These are phyloP conservation scores for Diutina sp. DNA, from an alignment of 1,139 yeast genomes.

Conservation along the genomic window DNA sequence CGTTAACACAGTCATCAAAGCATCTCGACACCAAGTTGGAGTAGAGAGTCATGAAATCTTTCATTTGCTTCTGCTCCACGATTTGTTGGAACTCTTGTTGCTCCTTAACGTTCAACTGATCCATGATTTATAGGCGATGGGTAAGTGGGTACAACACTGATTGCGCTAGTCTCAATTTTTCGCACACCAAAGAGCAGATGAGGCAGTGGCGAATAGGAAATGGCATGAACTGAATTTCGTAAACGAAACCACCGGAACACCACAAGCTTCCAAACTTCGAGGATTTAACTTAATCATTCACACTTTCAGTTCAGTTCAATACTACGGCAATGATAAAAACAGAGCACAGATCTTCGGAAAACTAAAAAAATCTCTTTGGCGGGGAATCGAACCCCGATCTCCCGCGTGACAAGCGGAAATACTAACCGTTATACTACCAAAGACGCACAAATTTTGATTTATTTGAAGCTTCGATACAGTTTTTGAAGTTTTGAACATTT, in stretches of 20 bases:
- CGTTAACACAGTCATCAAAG: constrained; percentile 94
- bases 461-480: no score
- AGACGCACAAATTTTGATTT: background rate
- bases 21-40: constrained; percentile 93
- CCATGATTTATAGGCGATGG: constrained; percentile 28
- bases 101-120: constrained; percentile 78
- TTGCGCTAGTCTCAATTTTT: background rate
- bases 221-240: background rate
- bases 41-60: constrained; percentile 94
- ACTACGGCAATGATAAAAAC: no score
- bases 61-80: constrained; percentile 97
- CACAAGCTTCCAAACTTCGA: no score
- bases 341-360: background rate
- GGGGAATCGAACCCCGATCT: background rate
- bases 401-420: background rate
- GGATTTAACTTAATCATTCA: no score
- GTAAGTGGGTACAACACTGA: background rate
- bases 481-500: no score
- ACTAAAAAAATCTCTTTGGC: background rate
- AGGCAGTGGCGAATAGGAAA: background rate
- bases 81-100: constrained; percentile 93
- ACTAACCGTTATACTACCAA: background rate
- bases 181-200: background rate
- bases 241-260: no score
- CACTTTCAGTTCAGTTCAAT: no score